Base-by-base conservation (phyloP, 2,329 filamentous ascomycete species). In the Talaromyces sp. region DNA sequence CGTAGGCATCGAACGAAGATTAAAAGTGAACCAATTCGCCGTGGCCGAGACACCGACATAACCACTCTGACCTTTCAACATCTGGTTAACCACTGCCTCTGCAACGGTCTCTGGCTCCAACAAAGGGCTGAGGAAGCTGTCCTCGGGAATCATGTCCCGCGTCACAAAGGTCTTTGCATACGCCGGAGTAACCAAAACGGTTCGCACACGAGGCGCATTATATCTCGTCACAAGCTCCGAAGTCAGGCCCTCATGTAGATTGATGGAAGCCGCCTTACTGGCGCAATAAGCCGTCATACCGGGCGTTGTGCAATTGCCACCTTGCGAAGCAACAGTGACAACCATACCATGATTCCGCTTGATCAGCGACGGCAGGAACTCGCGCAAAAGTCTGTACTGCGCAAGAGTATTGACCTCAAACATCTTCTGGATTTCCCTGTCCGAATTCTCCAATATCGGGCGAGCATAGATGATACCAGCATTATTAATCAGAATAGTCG, bases 101-200 rank as follows among this genome's bases (percentile, higher is more conserved):
- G 88, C 88, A 13, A 91, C 87, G 1, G 85, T 88, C 74, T 87
- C 87, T 0, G 86, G 82, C 68, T 86, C 79, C 66, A 90, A 75
- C 36, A 84, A 72, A 1, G 84, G 85, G 65, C 83, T 72, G n/a
- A 87, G 62, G 70, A 85, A 88, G 1, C 78, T 78, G 66, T 80
- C 75, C 56, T 80, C 80, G 19, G 83, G 82, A 5, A 81, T 76
- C 70, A 88, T 85, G 0, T 85, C 85, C 54, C 47, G 58, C 11
- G 59, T 65, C n/a, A 67, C 59, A 60, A 65, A 63, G 40, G 45
- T 65, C 60, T 58, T 49, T 36, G 64, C 69, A 34, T 43, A 65
- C 22, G 47, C 43, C 25, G 34, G 54, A 8, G 27, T 54, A 11
- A 69, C 68, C 58, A 25, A 70, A 63, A 69, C 76, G 1, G 74